phyloP scores from a whole-genome alignment of 208 protist species.

The Trypanosoma cruzi region DNA sequence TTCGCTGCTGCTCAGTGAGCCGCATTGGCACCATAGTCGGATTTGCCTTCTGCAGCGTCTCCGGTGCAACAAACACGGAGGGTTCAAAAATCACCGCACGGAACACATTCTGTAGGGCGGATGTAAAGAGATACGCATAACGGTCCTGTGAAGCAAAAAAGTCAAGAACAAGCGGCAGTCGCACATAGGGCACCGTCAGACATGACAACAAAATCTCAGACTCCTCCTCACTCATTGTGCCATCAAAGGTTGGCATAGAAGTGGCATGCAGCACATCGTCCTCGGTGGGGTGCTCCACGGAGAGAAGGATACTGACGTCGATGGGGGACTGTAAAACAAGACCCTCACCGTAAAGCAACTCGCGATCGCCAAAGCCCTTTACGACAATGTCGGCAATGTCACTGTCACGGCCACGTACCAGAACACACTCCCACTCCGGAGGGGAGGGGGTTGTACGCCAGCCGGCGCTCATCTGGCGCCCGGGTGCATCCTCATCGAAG shows the following conservation, averaged over 20 bases:
- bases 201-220: constrained; percentile 84
- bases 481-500: constrained; percentile 78
- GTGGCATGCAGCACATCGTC: constrained; percentile 88
- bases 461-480: constrained; percentile 68
- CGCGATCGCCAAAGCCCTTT: constrained; percentile 73
- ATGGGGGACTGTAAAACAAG: constrained; percentile 70
- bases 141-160: constrained; percentile 91
- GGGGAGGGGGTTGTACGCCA: constrained; percentile 63
- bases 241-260: constrained; percentile 72
- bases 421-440: constrained; percentile 68
- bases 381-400: constrained; percentile 81
- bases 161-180: constrained; percentile 81
- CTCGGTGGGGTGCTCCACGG: constrained; percentile 61
- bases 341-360: constrained; percentile 79
- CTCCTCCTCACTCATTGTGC: constrained; percentile 67
- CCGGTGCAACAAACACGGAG: constrained; percentile 54
- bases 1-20: constrained; percentile 50
- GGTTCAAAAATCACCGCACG: constrained; percentile 93
- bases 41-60: constrained; percentile 27
- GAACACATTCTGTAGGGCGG: constrained; percentile 69
- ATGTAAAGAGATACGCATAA: constrained; percentile 70
- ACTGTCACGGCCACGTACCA: constrained; percentile 77
- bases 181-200: constrained; percentile 87
- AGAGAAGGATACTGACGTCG: constrained; percentile 61
- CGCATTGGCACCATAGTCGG: constrained; percentile 66